Conservation (phyloP, 2,329 filamentous ascomycete genomes). For the Fusarium camptoceras region DNA sequence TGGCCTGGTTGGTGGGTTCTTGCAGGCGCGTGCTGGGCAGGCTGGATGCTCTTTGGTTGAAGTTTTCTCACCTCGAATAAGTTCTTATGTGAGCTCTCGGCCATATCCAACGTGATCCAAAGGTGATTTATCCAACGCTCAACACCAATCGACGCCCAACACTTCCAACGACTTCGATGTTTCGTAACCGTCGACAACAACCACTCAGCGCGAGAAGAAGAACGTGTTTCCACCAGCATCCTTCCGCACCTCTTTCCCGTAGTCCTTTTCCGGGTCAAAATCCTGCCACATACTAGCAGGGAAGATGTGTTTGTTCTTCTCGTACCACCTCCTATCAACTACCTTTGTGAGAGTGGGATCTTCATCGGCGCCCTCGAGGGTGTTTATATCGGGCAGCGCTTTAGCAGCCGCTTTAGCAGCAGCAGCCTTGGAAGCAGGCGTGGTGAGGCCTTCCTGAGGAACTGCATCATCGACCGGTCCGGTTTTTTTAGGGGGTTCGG, state of each 20-base stretch:
- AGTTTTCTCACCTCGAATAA: constrained; percentile 7
- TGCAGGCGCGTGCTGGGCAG: constrained; percentile 50
- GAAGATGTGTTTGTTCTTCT: constrained; percentile 97
- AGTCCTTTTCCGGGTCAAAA: constrained; percentile 91
- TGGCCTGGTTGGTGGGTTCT: constrained; percentile 69
- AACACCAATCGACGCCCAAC: constrained; percentile 1
- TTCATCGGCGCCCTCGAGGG: constrained; percentile 79
- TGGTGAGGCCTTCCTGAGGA: constrained; percentile 41
- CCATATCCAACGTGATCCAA: constrained; percentile 24
- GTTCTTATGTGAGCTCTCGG: constrained; percentile 15
- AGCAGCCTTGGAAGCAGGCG: constrained; percentile 53
- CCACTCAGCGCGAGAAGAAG: constrained; percentile 73
- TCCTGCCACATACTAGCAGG: constrained; percentile 96
- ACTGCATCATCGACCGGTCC: constrained; percentile 42
- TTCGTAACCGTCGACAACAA: constrained; percentile 8
- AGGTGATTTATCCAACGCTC: constrained; percentile 17
- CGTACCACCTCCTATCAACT: constrained; percentile 96
- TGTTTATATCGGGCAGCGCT: constrained; percentile 60
- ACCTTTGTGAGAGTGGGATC: constrained; percentile 90
- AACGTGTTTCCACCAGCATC: constrained; percentile 93
- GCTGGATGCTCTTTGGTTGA: constrained; percentile 53
- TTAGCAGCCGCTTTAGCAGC: constrained; percentile 54
- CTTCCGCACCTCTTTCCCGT: constrained; percentile 79
- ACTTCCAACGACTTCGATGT: constrained; percentile 5
- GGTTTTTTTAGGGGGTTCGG: constrained; percentile 57